These are phyloP conservation scores for Paecilomyces formosus DNA, from an alignment of 2,329 filamentous ascomycete species.

Conservation along the genomic window DNA sequence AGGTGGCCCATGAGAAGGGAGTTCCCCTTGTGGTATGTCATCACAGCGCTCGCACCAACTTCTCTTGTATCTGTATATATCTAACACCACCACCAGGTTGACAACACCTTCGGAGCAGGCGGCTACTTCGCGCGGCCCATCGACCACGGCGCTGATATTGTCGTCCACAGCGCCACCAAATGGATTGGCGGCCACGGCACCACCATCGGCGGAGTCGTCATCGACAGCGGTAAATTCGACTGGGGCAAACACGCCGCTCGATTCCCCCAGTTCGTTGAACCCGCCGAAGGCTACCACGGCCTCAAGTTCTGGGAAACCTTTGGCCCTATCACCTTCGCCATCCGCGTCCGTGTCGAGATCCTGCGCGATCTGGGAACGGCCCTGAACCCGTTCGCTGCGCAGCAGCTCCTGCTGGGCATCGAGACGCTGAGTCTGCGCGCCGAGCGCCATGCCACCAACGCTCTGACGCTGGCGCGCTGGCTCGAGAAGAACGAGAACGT, in stretches of 20 bases:
- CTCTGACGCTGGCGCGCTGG: conserved; percentile 71
- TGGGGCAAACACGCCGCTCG: conserved; percentile 78
- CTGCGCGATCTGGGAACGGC: conserved; percentile 76
- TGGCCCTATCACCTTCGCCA: conserved; percentile 71
- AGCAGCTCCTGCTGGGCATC: conserved; percentile 80
- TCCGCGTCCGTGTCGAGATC: conserved; percentile 81
- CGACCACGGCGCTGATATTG: conserved; percentile 84
- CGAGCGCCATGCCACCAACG: conserved; percentile 81
- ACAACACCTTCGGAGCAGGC: conserved; percentile 93
- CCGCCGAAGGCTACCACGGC: conserved; percentile 80
- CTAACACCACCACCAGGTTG: conserved; percentile 48
- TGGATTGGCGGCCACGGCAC: conserved; percentile 97
- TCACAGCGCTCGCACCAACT: neutral
- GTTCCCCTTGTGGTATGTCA: conserved; percentile 53
- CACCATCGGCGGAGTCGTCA: conserved; percentile 76
- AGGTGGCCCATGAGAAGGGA: conserved; percentile 65
- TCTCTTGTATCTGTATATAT: neutral
- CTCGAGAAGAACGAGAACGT: conserved; percentile 78
- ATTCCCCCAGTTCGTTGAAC: conserved; percentile 91
- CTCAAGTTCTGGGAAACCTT: conserved; percentile 91
- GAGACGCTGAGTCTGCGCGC: conserved; percentile 84
- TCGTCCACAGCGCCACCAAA: conserved; percentile 91
- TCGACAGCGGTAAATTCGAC: conserved; percentile 88
- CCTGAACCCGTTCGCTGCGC: conserved; percentile 84
- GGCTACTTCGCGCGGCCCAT: conserved; percentile 84